Conservation (phyloP, 371 early-diverging fungal species). For the Mycotypha africana region DNA sequence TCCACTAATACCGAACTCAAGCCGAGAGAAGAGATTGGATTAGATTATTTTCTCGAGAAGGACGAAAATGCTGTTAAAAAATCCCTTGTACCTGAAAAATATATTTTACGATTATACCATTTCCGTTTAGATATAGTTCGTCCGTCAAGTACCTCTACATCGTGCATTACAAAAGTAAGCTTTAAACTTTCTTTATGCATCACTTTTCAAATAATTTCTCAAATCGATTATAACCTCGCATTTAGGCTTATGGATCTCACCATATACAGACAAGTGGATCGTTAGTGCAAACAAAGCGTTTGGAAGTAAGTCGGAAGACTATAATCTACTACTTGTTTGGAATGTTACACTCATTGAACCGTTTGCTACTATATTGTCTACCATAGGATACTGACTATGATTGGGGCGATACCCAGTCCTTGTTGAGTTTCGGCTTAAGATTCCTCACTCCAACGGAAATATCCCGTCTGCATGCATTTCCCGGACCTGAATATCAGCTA, state of each 20-base stretch:
- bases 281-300: constrained; percentile 47
- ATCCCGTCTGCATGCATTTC: constrained; percentile 74
- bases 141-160: constrained; percentile 41
- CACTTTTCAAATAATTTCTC: too few relatives aligned
- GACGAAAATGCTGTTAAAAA: constrained; percentile 26
- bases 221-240: constrained; percentile 10
- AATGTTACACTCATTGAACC: too few relatives aligned
- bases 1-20: constrained; percentile 20
- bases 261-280: constrained; percentile 66
- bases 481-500: neutral
- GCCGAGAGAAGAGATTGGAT: too few relatives aligned
- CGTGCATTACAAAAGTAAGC: constrained; percentile 69
- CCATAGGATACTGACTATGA: constrained; percentile 32
- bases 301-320: constrained; percentile 34
- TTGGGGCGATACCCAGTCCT: constrained; percentile 42
- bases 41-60: constrained; percentile 38
- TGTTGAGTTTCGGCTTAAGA: constrained; percentile 58
- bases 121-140: constrained; percentile 63
- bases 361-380: too few relatives aligned
- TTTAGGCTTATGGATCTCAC: constrained; percentile 64
- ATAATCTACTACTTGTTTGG: too few relatives aligned
- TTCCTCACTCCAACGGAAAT: constrained; percentile 77
- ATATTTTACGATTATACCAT: constrained; percentile 58
- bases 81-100: constrained; percentile 52
- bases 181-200: too few relatives aligned